A percentile compares a stretch with the other conserved stretches of the same genome.
phyloP scores from a whole-genome alignment of 805 yeast species.

The Blastobotrys attinorum region DNA sequence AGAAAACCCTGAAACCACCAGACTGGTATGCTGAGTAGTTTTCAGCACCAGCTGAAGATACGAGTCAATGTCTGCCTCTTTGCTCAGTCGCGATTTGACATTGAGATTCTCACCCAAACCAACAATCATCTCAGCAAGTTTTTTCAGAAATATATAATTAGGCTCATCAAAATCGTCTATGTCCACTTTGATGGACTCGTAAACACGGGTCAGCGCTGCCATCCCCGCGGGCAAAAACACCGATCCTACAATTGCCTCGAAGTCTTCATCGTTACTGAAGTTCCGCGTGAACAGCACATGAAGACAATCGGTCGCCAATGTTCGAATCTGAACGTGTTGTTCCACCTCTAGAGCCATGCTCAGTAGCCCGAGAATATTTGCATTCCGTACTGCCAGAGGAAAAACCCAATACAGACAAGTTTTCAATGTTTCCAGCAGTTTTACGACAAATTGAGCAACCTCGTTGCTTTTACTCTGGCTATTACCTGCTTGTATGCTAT shows the following conservation, averaged over 20 bases:
- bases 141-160: conserved; percentile 73
- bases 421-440: conserved; percentile 73
- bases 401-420: conserved; percentile 89
- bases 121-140: conserved; percentile 88
- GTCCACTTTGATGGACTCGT: conserved; percentile 43
- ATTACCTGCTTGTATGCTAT: conserved; percentile 17
- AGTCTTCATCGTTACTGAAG: conserved; percentile 58
- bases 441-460: conserved; percentile 43
- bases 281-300: conserved; percentile 81
- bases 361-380: conserved; percentile 58
- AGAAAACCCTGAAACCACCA: conserved; percentile 85
- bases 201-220: conserved; percentile 55
- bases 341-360: conserved; percentile 41
- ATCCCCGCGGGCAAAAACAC: conserved; percentile 74
- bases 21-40: conserved; percentile 76
- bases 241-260: conserved; percentile 68
- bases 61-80: conserved; percentile 51
- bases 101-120: conserved; percentile 73
- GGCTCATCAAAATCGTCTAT: conserved; percentile 68
- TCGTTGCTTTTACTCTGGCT: conserved; percentile 32
- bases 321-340: conserved; percentile 66
- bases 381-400: conserved; percentile 60
- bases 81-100: conserved; percentile 36
- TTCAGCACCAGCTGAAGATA: conserved; percentile 69
- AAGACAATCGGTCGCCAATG: conserved; percentile 82